Conservation (phyloP, 306 rosid species). For the Sophora flavescens region DNA sequence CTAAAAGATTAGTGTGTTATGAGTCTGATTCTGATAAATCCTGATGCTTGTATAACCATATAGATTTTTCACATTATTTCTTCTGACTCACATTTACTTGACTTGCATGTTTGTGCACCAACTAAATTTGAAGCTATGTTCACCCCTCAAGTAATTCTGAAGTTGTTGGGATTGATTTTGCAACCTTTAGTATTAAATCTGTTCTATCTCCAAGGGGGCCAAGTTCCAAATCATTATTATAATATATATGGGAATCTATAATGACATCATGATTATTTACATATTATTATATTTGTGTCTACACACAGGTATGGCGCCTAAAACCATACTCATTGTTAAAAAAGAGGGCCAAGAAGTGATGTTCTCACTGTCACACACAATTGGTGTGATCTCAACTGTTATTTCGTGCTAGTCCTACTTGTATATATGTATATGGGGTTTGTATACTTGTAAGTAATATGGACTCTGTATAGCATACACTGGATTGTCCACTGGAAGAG, state of each 20-base stretch:
- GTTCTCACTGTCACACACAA: constrained; percentile 40
- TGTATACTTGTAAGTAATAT: constrained; percentile 52
- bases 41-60: neutral
- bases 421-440: constrained; percentile 48
- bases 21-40: neutral
- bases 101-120: neutral
- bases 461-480: constrained; percentile 51
- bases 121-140: neutral
- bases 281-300: constrained; percentile 16
- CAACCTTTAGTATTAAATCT: neutral
- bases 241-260: neutral
- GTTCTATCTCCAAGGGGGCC: neutral
- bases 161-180: neutral
- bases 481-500: constrained; percentile 34
- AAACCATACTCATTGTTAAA: constrained; percentile 28
- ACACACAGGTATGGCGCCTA: constrained; percentile 30
- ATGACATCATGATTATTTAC: neutral
- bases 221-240: constrained; percentile 1
- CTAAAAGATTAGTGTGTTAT: neutral
- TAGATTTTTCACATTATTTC: constrained; percentile 6
- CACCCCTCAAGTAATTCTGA: neutral
- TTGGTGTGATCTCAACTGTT: constrained; percentile 36
- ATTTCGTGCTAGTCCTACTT: constrained; percentile 40
- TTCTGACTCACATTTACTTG: neutral
- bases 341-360: constrained; percentile 39